Conservation (phyloP, 2,329 filamentous ascomycete genomes). For the Huntiella decipiens region DNA sequence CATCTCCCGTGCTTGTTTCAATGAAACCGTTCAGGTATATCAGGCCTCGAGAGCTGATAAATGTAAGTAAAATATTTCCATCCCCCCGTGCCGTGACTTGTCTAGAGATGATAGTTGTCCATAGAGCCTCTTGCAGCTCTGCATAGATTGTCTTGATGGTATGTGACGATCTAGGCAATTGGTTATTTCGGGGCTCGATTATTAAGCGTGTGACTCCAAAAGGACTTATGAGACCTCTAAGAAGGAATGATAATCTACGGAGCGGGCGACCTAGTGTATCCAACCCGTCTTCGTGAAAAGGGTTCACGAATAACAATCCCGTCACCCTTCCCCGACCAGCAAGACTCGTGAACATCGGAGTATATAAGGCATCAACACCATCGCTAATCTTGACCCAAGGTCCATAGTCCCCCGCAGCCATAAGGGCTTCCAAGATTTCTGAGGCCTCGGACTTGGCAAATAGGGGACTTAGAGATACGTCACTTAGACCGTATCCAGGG, state of each 20-base stretch:
- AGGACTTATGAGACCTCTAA: slow-evolving; percentile 45
- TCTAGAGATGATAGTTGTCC: slow-evolving; percentile 62
- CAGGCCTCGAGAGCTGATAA: no score
- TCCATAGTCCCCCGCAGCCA: slow-evolving; percentile 59
- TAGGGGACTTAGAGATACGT: slow-evolving; percentile 83
- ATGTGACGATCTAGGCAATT: slow-evolving; percentile 47
- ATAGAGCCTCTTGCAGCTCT: slow-evolving; percentile 79
- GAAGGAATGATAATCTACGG: slow-evolving; percentile 5
- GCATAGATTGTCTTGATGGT: slow-evolving; percentile 72
- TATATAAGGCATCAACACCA: slow-evolving; percentile 74
- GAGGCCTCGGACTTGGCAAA: slow-evolving; percentile 88
- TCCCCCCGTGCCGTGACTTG: slow-evolving; percentile 43
- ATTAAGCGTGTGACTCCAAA: slow-evolving; percentile 59
- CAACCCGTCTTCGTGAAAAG: slow-evolving; percentile 48
- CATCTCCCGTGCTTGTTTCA: no score
- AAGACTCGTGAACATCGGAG: slow-evolving; percentile 74
- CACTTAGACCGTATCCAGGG: slow-evolving; percentile 70
- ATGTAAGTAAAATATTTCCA: no score
- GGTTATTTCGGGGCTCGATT: slow-evolving; percentile 61
- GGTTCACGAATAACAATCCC: slow-evolving; percentile 71
- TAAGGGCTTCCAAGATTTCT: slow-evolving; percentile 70
- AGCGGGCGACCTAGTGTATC: background rate
- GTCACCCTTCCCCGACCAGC: slow-evolving; percentile 49
- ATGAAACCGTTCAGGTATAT: no score
- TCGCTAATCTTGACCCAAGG: slow-evolving; percentile 80